These are phyloP conservation scores for Filobasidium wieringae DNA, from an alignment of 768 basidiomycete genomes.

Conservation along the genomic window DNA sequence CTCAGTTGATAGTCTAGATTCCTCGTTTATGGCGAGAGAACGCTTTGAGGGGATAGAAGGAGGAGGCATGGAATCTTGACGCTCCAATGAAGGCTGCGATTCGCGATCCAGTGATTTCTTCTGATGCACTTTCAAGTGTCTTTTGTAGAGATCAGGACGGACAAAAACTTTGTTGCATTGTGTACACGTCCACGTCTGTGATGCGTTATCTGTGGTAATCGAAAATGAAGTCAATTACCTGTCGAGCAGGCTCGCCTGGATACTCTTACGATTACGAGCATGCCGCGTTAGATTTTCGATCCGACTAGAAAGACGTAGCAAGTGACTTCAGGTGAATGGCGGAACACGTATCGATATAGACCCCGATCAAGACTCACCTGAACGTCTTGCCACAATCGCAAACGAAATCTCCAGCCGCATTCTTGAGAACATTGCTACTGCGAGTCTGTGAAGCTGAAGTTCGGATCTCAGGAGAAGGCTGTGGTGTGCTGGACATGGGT, in stretches of 20 bases:
- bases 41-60: no score
- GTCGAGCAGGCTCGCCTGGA: background rate
- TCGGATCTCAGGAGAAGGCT: background rate
- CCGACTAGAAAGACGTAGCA: background rate
- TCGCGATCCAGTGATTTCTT: background rate
- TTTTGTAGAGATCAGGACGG: background rate
- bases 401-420: background rate
- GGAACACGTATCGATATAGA: no score
- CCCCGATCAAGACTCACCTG: background rate
- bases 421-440: no score
- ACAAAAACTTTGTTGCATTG: slow-evolving; percentile 2
- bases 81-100: background rate
- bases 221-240: background rate
- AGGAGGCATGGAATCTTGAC: no score
- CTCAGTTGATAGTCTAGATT: no score
- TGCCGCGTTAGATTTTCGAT: slow-evolving; percentile 7
- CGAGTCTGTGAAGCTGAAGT: no score
- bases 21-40: no score
- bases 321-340: no score
- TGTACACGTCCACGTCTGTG: background rate
- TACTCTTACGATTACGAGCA: background rate
- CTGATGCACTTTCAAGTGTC: slow-evolving; percentile 6
- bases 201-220: background rate
- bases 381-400: slow-evolving; percentile 2
- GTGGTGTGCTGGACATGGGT: background rate